Conservation (phyloP, 371 early-diverging fungal species). For the Syncephalastrum racemosum region DNA sequence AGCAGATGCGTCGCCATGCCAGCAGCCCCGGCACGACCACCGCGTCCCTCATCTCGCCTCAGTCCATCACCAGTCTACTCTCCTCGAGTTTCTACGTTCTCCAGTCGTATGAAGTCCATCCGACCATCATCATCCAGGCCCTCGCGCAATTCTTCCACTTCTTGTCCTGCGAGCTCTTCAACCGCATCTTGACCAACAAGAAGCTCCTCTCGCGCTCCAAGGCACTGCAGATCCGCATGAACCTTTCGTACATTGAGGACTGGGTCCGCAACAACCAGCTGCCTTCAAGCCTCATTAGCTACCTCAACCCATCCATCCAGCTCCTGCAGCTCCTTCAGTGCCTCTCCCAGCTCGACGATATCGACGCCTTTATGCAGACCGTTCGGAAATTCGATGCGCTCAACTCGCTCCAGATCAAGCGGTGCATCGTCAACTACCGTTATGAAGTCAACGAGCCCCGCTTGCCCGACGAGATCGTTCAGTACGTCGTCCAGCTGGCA, state of each 20-base stretch:
- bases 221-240: constrained; percentile 85
- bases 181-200: constrained; percentile 75
- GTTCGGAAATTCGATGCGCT: constrained; percentile 61
- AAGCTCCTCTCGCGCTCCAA: constrained; percentile 76
- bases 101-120: constrained; percentile 65
- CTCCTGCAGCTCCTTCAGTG: constrained; percentile 83
- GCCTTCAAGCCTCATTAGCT: constrained; percentile 45
- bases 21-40: constrained; percentile 9
- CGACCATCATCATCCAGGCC: constrained; percentile 58
- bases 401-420: constrained; percentile 71
- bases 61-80: constrained; percentile 61
- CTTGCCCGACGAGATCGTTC: constrained; percentile 69
- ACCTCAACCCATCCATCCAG: constrained; percentile 68
- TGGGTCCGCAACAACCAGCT: constrained; percentile 73
- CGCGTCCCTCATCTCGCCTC: constrained; percentile 44
- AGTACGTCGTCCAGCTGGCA: constrained; percentile 68
- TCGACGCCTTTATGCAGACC: constrained; percentile 71
- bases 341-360: constrained; percentile 63
- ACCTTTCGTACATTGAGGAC: constrained; percentile 78
- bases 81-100: constrained; percentile 63
- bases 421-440: constrained; percentile 75
- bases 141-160: constrained; percentile 75
- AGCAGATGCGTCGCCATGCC: constrained; percentile 14
- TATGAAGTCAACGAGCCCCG: constrained; percentile 83
- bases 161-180: constrained; percentile 78